Evolutionary conservation across 2,329 filamentous ascomycete genomes (phyloP), one percentile per base, ranked within the genome.

Genomic region (Simplicillium sp.): DNA sequence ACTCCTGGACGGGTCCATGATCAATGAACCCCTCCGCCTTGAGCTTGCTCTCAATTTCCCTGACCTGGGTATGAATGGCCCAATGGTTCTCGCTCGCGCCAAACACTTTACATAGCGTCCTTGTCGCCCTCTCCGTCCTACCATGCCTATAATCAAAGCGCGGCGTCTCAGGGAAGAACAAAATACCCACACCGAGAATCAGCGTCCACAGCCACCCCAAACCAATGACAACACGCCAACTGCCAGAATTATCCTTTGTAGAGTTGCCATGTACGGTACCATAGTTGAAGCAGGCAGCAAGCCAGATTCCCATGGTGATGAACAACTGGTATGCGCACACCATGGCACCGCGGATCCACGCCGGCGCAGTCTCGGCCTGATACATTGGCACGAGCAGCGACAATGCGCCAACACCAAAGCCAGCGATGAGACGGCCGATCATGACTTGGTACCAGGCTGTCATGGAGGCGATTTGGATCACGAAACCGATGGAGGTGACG

Each of bases 351-450:
- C 82, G 71, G 38, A 86, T 75, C 56, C 77, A 77, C 12, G 77
- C 70, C 0, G 82, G 82, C 0, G 77, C 75, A 6, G 73, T 82
- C 59, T 87, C 82, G n/a, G 75, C 75, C 51, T 84, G 80, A 54
- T 84, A 86, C 76, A 86, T 80, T n/a, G 80, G 79, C 0, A 81
- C 78, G 11, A 80, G 59, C 5, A 83, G 71, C 9, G 73, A 79
- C 2, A 84, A 58, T 0, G 73, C 75, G 41, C 82, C 82, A 34
- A 87, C 79, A 12, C 80, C 80, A 2, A 84, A 63, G 39, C 82
- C 82, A 12, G 78, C 75, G 13, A 83, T 67, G 50, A 77, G 73
- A 41, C 82, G 67, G 12, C 82, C 82, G 36, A 80, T 64, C 48
- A 80, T 79, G 43, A 84, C 65, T 51, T 85, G 81, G 36, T 75